Base-by-base conservation (phyloP, 2,329 filamentous ascomycete genomes). In the Aureobasidium sp. region DNA sequence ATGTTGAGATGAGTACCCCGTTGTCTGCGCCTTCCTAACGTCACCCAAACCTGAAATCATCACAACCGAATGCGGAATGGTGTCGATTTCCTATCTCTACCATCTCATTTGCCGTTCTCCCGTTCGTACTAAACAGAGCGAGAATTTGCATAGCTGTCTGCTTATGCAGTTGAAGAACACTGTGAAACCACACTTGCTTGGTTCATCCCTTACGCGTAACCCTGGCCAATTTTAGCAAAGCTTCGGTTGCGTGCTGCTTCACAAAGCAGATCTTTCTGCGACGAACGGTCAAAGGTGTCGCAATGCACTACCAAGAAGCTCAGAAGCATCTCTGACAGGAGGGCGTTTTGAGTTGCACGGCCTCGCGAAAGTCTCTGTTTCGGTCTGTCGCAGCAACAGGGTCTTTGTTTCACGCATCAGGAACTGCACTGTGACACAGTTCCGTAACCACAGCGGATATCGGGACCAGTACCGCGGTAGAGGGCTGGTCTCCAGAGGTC, bases 321-420 rank as follows among this genome's bases (percentile, higher is more conserved):
- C 22, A 3, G 29, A 47, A 29, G 39, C n/a, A 17, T 58, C 31
- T 24, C 35, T 31, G 52, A 31, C 52, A 54, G 35, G 52, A 15
- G 39, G 3, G 22, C n/a, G 19, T 58, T 44, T 37, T 35, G 42
- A 29, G 42, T 58, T 31, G 54, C 19, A 58, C 42, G 12, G 31
- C 42, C 42, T 57, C 42, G 53, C 40, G 17, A 48, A 48, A 27
- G 19, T 17, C 24, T 39, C 54, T 39, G 33, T 47, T 58, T 58
- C 54, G 54, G 54, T 58, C 17, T 48, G 54, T 39, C 42, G 54
- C 54, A 58, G 54, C 40, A n/a, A 40, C 50, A 53, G 50, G 50
- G 53, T 48, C 54, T 47, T 14, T 22, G 54, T 58, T 48, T 37
- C 54, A 58, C 42, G 42, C 54, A 29, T 48, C 42, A 29, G 42